A percentile compares a stretch with the other conserved stretches of the same genome.
Evolutionary conservation across 2,329 filamentous ascomycete genomes (phyloP).

Genomic region (Microascus cirrosus): DNA sequence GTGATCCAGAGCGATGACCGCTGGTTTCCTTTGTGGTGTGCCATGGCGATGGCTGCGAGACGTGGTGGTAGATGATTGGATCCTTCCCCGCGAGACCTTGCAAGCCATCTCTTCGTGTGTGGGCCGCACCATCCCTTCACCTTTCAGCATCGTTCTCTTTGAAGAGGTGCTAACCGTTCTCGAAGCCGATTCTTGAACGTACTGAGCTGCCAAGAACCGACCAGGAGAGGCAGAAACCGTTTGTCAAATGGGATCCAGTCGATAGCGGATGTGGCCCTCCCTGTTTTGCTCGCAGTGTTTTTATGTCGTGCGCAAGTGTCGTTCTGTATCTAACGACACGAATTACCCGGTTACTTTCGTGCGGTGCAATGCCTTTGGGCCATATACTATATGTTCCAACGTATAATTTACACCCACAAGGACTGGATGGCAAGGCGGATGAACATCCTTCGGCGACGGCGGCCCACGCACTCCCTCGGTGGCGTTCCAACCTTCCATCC

Average conservation of each 20-base stretch:
- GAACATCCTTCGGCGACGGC: background rate
- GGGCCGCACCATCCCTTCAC: background rate
- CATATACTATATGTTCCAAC: no score
- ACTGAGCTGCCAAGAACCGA: background rate
- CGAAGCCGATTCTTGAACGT: background rate
- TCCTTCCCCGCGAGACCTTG: background rate
- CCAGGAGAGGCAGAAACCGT: background rate
- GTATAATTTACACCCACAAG: no score
- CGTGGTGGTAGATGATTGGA: conserved; percentile 5
- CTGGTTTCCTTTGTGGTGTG: background rate
- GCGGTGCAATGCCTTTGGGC: no score
- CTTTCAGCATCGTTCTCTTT: background rate
- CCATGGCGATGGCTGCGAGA: conserved; percentile 4
- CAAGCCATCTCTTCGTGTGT: background rate
- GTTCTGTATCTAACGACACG: no score
- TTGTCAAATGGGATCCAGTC: background rate
- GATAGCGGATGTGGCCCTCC: background rate
- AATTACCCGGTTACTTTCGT: no score
- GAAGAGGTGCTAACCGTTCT: background rate
- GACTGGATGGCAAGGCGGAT: no score
- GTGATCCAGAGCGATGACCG: conserved; percentile 1
- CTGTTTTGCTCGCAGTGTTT: background rate
- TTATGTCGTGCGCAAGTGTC: no score
- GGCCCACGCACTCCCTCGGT: background rate
- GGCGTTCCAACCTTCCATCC: background rate